Percentiles rank a stretch among this genome's conserved stretches.
Conservation (phyloP, 2,329 filamentous ascomycete species). For the Phoma sp. region DNA sequence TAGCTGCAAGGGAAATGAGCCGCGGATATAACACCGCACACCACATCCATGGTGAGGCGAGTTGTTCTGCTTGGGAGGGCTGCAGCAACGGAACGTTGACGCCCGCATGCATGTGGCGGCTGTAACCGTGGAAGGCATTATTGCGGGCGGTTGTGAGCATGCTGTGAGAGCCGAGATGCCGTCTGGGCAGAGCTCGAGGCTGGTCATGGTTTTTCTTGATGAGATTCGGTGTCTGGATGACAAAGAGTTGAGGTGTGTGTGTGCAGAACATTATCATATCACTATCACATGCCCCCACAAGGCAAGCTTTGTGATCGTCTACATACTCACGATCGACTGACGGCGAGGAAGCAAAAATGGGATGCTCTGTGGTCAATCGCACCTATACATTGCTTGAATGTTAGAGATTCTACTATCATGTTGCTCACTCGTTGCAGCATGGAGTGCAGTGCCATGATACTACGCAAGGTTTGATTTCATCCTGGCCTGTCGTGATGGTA, state of each 20-base stretch:
- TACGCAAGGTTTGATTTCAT: background rate
- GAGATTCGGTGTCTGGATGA: background rate
- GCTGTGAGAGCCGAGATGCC: background rate
- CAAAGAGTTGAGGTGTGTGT: background rate
- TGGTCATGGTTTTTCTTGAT: background rate
- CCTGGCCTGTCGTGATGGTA: background rate
- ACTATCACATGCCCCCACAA: background rate
- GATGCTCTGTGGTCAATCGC: background rate
- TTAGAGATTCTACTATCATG: background rate
- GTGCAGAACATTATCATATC: background rate
- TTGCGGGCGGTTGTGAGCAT: background rate
- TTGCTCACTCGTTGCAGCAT: background rate
- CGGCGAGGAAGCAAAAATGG: background rate
- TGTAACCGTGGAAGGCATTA: background rate
- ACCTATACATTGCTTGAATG: background rate
- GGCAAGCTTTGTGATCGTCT: no score
- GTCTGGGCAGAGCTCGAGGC: background rate
- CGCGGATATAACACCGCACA: conserved; percentile 1
- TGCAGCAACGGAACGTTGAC: conserved; percentile 10
- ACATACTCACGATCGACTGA: background rate
- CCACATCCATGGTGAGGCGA: background rate
- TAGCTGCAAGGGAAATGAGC: conserved; percentile 12
- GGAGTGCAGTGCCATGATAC: background rate
- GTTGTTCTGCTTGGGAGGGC: background rate
- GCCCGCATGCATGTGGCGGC: conserved; percentile 4